Evolutionary conservation across 805 yeast genomes (phyloP).

Genomic region (Candida sakaeoensis): DNA sequence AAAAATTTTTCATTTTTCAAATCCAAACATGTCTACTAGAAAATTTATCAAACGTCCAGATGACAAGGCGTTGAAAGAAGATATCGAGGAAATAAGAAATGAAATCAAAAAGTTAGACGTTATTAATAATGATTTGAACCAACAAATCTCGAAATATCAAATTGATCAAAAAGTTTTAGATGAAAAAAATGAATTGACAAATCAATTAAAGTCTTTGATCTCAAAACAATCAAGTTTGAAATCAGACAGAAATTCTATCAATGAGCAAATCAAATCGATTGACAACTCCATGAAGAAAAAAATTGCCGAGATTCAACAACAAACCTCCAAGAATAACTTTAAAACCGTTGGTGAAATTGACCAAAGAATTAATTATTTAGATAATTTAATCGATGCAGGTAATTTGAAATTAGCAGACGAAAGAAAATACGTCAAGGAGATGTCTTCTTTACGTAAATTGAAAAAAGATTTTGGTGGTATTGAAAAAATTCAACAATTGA

Average conservation of each 20-base stretch:
- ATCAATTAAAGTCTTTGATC: slow-evolving; percentile 38
- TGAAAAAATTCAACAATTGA: slow-evolving; percentile 70
- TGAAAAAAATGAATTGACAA: slow-evolving; percentile 31
- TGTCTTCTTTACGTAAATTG: slow-evolving; percentile 75
- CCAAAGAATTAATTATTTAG: slow-evolving; percentile 59
- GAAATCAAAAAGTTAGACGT: slow-evolving; percentile 63
- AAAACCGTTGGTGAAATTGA: slow-evolving; percentile 68
- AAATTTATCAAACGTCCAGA: slow-evolving; percentile 74
- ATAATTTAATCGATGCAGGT: slow-evolving; percentile 74
- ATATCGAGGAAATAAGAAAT: slow-evolving; percentile 50
- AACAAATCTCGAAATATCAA: slow-evolving; percentile 46
- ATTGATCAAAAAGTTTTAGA: slow-evolving; percentile 28
- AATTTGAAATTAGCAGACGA: slow-evolving; percentile 85
- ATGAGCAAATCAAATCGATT: slow-evolving; percentile 66
- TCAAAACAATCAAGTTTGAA: slow-evolving; percentile 47
- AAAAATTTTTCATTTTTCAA: slow-evolving; percentile 3
- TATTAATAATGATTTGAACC: slow-evolving; percentile 47
- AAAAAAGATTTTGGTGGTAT: slow-evolving; percentile 72
- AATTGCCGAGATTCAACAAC: slow-evolving; percentile 67
- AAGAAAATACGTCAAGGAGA: slow-evolving; percentile 79
- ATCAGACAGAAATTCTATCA: slow-evolving; percentile 46
- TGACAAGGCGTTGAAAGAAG: slow-evolving; percentile 56
- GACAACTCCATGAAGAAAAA: slow-evolving; percentile 74
- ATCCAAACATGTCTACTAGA: slow-evolving; percentile 10
- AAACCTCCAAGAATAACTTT: slow-evolving; percentile 67